Percentiles rank a stretch among this genome's conserved stretches.
These are phyloP conservation scores for Cymbopogon citratus DNA, from an alignment of 176 grass and related monocot species.

Conservation along the genomic window DNA sequence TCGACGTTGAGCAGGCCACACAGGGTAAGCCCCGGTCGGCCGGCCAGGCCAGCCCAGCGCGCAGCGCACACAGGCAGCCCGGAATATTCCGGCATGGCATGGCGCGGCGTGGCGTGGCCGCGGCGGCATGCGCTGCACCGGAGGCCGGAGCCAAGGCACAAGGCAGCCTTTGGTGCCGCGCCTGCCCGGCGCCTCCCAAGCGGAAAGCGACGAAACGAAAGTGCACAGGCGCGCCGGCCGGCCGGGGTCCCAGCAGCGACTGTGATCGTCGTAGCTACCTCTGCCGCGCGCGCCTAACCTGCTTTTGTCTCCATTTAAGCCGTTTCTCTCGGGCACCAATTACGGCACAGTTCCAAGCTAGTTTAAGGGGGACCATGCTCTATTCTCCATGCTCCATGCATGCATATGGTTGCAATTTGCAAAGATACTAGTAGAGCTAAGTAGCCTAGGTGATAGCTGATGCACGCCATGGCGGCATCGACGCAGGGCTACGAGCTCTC, in stretches of 20 bases:
- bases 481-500: neutral
- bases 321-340: neutral
- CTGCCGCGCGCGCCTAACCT: neutral
- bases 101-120: neutral
- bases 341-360: neutral
- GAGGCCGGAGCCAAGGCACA: neutral
- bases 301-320: neutral
- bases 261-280: too few species aligned
- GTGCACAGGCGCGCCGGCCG: neutral
- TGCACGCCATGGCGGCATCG: neutral
- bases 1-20: too few species aligned
- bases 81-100: neutral
- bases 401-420: neutral
- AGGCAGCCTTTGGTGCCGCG: neutral
- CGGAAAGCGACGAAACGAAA: conserved; percentile 33
- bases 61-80: neutral
- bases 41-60: neutral
- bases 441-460: neutral
- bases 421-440: neutral
- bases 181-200: neutral
- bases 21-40: neutral
- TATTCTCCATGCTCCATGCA: neutral
- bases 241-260: neutral
- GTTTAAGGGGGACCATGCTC: conserved; percentile 14
- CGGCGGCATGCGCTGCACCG: neutral